Percentiles rank a stretch among this genome's conserved stretches.
phyloP scores from a whole-genome alignment of 2,329 filamentous ascomycete genomes.

The Myriangium duriaei region DNA sequence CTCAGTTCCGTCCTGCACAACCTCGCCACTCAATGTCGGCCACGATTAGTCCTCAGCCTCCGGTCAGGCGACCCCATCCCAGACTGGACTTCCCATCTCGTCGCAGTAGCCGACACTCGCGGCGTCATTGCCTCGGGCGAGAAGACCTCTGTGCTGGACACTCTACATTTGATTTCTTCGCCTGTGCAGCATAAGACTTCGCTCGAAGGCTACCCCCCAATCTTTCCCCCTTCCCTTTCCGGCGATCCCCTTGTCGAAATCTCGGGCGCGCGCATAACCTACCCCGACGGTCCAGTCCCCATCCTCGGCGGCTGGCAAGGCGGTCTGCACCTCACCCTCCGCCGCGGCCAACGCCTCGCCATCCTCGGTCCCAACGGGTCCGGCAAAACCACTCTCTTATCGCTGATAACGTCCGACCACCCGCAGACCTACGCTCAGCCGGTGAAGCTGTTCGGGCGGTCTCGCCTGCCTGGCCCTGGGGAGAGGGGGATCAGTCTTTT shows the following conservation, averaged over 20 bases:
- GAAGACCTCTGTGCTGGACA: conserved; percentile 48
- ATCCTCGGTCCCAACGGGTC: conserved; percentile 89
- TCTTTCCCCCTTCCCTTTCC: conserved; percentile 19
- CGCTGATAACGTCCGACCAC: conserved; percentile 87
- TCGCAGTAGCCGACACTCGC: conserved; percentile 57
- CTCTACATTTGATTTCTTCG: background rate
- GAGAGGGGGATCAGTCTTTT: conserved; percentile 73
- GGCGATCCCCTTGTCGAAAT: conserved; percentile 75
- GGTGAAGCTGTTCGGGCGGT: conserved; percentile 72
- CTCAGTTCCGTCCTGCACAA: conserved; percentile 59
- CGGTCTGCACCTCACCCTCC: conserved; percentile 73
- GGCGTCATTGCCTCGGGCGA: conserved; percentile 53
- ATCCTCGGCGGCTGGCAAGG: conserved; percentile 68
- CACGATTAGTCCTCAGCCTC: conserved; percentile 63
- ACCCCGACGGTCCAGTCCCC: conserved; percentile 55
- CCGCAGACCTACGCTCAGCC: conserved; percentile 87
- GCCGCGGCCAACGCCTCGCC: conserved; percentile 76
- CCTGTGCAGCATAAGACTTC: background rate
- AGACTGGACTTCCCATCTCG: conserved; percentile 77
- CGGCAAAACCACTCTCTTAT: conserved; percentile 89
- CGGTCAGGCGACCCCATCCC: conserved; percentile 79
- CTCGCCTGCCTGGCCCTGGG: conserved; percentile 62
- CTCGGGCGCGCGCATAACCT: conserved; percentile 69
- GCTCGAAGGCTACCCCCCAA: conserved; percentile 17
- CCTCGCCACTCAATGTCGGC: conserved; percentile 53